phyloP scores from a whole-genome alignment of 202 grass and related monocot species.

The Carex arenaria region DNA sequence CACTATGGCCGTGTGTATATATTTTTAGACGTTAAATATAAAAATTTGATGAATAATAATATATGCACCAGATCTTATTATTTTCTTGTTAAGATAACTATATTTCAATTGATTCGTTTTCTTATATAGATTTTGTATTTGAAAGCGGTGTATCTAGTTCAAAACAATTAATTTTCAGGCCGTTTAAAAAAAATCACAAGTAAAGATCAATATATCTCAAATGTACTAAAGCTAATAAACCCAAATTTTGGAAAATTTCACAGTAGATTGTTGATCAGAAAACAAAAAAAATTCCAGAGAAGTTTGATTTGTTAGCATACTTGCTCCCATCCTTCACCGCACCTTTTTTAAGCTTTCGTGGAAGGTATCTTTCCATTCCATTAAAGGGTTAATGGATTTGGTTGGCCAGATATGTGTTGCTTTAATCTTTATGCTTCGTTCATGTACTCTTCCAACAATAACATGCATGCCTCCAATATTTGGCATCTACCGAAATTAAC shows the following conservation, averaged over 20 bases:
- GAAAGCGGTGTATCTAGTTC: background rate
- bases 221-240: too few relatives aligned
- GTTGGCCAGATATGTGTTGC: background rate
- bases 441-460: background rate
- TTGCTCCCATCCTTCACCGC: background rate
- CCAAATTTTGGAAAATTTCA: background rate
- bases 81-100: background rate
- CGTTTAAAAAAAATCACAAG: too few relatives aligned
- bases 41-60: background rate
- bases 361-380: constrained; percentile 16
- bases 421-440: constrained; percentile 7
- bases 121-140: background rate
- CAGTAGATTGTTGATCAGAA: background rate
- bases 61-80: background rate
- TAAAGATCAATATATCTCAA: too few relatives aligned
- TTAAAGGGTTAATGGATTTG: constrained; percentile 18
- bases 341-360: constrained; percentile 12
- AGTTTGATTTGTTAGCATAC: background rate
- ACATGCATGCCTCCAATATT: background rate
- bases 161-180: background rate
- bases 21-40: too few relatives aligned
- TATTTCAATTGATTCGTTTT: background rate
- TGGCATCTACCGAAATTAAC: background rate
- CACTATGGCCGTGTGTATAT: too few relatives aligned
- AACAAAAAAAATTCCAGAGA: background rate